phyloP scores from a whole-genome alignment of 2,329 filamentous ascomycete species.

The Hirsutella minnesotensis region DNA sequence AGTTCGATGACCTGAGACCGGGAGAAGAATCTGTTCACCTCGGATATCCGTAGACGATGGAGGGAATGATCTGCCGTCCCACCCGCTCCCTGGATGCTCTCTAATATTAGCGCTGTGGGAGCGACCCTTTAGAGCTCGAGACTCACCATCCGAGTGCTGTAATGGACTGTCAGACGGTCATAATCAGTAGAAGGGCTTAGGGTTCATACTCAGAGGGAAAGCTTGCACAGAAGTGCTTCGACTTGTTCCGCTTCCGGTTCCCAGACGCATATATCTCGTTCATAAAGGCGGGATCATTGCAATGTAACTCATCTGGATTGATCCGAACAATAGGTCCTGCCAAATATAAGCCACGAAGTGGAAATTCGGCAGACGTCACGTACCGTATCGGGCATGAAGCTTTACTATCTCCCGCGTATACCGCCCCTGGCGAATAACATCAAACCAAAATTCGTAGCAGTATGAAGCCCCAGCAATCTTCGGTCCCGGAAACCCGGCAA shows the following conservation, averaged over 20 bases:
- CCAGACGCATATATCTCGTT: constrained; percentile 1
- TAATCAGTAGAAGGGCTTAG: not conserved
- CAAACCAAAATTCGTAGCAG: constrained; percentile 14
- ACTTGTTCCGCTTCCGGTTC: not conserved
- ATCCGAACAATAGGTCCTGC: constrained; percentile 4
- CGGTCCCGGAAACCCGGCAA: constrained; percentile 10
- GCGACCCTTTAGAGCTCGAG: too few relatives aligned
- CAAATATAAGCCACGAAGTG: not conserved
- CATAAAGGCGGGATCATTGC: constrained; percentile 1
- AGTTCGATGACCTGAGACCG: constrained; percentile 15
- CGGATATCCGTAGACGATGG: constrained; percentile 13
- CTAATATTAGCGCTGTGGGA: too few relatives aligned
- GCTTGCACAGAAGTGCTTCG: not conserved
- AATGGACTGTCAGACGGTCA: constrained; percentile 1
- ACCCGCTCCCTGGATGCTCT: constrained; percentile 5
- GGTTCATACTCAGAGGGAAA: not conserved
- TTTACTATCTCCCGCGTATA: constrained; percentile 9
- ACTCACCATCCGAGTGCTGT: too few relatives aligned
- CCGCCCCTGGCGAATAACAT: constrained; percentile 8
- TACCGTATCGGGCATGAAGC: constrained; percentile 14
- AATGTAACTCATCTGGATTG: constrained; percentile 3
- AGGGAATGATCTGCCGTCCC: constrained; percentile 14
- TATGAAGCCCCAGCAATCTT: constrained; percentile 10
- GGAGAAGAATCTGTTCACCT: constrained; percentile 20
- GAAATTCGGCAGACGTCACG: not conserved